Evolutionary conservation across 345 rosid genomes (phyloP), one percentile per base, ranked within the genome.

Genomic region (Citrus cavaleriei): DNA sequence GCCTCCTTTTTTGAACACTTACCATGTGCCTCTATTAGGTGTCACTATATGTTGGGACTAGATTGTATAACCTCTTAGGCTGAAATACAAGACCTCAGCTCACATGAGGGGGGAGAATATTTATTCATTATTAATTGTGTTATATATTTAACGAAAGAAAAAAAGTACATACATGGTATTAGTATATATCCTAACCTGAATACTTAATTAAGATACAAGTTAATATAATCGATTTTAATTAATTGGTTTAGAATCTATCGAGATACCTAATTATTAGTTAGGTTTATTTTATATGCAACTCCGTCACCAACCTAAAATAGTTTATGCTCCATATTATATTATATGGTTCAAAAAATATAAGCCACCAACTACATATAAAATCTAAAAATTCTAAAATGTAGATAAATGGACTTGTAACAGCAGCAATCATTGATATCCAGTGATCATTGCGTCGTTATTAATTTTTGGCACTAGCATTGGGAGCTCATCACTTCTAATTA

Each of bases 281-380:
- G 37, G 38, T n/a, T 55, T 4, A 42, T 78, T 78, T 25, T 54
- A 51, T 37, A 49, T 25, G 34, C 73, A 34, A 46, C 68, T 55
- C 28, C 60, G 62, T 70, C 68, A 78, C 40, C 75, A 49, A 46
- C 60, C 38, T 28, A n/a, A n/a, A 21, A 62, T 64, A 49, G 63
- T 64, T 65, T 64, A 49, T 65, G 49, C 59, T 65, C 49, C 74
- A 74, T 72, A 60, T 63, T 58, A 58, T 40, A 65, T 67, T 34
- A 37, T 64, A 77, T 67, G 35, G 69, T 14, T 49, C 38, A 74
- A 74, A 25, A 21, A 68, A 19, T 51, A 68, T 62, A 62, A 9
- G 51, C 82, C 59, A 66, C 80, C 77, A 4, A 74, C 70, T 62
- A 22, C 68, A 16, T 22, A 27, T 35, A 21, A 66, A 32, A 78